phyloP scores from a whole-genome alignment of 169 alveolate species.

The Plasmodium chabaudi region DNA sequence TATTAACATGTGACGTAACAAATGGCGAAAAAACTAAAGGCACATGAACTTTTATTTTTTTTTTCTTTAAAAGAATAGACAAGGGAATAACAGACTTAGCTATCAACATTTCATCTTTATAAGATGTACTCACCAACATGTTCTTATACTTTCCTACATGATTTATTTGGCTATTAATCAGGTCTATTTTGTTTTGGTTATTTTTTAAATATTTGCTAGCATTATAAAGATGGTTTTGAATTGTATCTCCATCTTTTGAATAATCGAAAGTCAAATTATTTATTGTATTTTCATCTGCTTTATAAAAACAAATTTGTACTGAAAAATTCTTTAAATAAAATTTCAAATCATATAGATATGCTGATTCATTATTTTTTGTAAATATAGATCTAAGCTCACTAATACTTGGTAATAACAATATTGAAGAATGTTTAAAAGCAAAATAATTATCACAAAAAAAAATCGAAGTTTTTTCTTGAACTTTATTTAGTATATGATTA shows the following conservation, averaged over 20 bases:
- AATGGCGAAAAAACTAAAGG: slow-evolving; percentile 43
- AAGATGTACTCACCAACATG: background rate
- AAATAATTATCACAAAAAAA: slow-evolving; percentile 22
- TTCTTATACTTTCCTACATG: too few relatives aligned
- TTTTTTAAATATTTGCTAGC: too few relatives aligned
- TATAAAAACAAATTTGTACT: slow-evolving; percentile 36
- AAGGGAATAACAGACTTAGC: slow-evolving; percentile 55
- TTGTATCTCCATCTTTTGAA: too few relatives aligned
- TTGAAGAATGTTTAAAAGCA: slow-evolving; percentile 4
- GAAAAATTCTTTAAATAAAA: slow-evolving; percentile 53
- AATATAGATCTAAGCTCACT: slow-evolving; percentile 10
- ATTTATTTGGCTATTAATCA: too few relatives aligned
- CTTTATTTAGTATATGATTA: slow-evolving; percentile 24
- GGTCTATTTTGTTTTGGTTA: too few relatives aligned
- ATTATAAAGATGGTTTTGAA: too few relatives aligned
- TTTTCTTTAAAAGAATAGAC: slow-evolving; percentile 23
- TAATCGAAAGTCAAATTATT: too few relatives aligned
- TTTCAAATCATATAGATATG: background rate
- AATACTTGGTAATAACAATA: slow-evolving; percentile 16
- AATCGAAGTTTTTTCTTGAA: slow-evolving; percentile 36
- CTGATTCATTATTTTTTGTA: background rate
- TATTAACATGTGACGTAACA: slow-evolving; percentile 10
- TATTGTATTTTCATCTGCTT: background rate
- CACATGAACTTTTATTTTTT: slow-evolving; percentile 20
- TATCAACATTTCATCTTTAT: background rate